Evolutionary conservation across 208 protist species (phyloP), one percentile per base, ranked within the genome.

Genomic region (Trypanosomatidae sp.): DNA sequence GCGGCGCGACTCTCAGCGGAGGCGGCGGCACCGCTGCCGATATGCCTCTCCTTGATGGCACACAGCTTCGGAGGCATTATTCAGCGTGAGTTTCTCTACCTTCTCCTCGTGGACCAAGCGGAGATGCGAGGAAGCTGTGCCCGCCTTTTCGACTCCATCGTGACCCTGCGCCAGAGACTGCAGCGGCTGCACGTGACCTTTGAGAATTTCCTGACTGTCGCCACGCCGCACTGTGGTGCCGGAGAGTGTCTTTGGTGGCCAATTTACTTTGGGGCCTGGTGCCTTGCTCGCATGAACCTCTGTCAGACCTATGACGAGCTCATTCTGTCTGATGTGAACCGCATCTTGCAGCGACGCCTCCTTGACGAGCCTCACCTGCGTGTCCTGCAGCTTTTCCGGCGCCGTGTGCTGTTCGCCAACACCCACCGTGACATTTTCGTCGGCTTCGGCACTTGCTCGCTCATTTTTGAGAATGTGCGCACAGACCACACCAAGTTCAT

Each of bases 1-100:
- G 68, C 75, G 17, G 64, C 75, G 17, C 41, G 62, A 19, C 68
- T 71, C 33, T 39, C 46, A 10, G 55, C 28, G 2, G 69, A 74
- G 67, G 71, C 59, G 2, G 36, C 67, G 6, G 41, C 43, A 39
- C 73, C 74, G 22, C 44, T 75, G 9, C 82, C 83, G 10, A 53
- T 83, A 5, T 93, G 71, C 55, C 81, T 93, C 66, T 93, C 88
- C 17, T 81, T 77, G 67, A 80, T 90, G 28, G 88, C 83, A 3
- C 88, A 93, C 85, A 89, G 83, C 44, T 90, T 93, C 55, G 88
- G 88, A 19, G 88, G 88, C 22, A 82, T 93, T 44, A 80, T 93
- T 60, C 68, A 89, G 56, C 85, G 88, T 12, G 85, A 93, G 77
- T 84, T 83, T n/a, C 59, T 93, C 0, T 93, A 83, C 58, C 73